These are phyloP conservation scores for Fusarium acutatum DNA, from an alignment of 2,329 filamentous ascomycete genomes.

Conservation along the genomic window DNA sequence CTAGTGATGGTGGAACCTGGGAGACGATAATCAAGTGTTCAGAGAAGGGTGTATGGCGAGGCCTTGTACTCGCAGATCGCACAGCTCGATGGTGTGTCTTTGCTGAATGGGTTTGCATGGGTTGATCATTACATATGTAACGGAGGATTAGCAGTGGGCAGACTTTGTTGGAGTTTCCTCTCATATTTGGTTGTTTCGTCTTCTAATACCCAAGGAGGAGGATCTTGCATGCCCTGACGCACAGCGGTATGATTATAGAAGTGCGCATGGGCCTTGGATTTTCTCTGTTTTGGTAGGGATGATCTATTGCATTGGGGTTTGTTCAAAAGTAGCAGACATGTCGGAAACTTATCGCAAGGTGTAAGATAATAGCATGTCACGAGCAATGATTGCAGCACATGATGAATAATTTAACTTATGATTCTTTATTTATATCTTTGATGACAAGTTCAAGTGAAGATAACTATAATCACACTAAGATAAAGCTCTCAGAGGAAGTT, in stretches of 20 bases:
- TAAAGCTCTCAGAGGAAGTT: neutral
- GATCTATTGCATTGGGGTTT: slow-evolving; percentile 18
- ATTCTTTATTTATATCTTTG: neutral
- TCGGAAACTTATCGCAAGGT: slow-evolving; percentile 9
- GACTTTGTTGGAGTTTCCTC: slow-evolving; percentile 32
- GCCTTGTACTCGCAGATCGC: slow-evolving; percentile 82
- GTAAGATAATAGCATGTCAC: slow-evolving; percentile 33
- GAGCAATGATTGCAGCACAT: slow-evolving; percentile 24
- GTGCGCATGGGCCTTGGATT: slow-evolving; percentile 25
- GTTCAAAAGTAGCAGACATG: slow-evolving; percentile 31
- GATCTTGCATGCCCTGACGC: slow-evolving; percentile 40
- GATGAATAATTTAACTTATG: slow-evolving; percentile 7
- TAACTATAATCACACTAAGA: neutral
- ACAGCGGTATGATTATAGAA: slow-evolving; percentile 25
- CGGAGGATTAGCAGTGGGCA: slow-evolving; percentile 3
- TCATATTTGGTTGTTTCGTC: slow-evolving; percentile 28
- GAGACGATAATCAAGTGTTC: slow-evolving; percentile 92
- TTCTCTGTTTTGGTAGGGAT: slow-evolving; percentile 14
- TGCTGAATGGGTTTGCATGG: slow-evolving; percentile 79
- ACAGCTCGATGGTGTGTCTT: slow-evolving; percentile 93
- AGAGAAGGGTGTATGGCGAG: slow-evolving; percentile 82
- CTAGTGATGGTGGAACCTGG: slow-evolving; percentile 78
- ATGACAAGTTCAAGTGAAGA: neutral
- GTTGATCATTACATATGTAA: slow-evolving; percentile 32
- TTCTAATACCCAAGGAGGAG: slow-evolving; percentile 37